Base-by-base conservation (phyloP, 1,139 yeast genomes). In the Candida frijolesensis region DNA sequence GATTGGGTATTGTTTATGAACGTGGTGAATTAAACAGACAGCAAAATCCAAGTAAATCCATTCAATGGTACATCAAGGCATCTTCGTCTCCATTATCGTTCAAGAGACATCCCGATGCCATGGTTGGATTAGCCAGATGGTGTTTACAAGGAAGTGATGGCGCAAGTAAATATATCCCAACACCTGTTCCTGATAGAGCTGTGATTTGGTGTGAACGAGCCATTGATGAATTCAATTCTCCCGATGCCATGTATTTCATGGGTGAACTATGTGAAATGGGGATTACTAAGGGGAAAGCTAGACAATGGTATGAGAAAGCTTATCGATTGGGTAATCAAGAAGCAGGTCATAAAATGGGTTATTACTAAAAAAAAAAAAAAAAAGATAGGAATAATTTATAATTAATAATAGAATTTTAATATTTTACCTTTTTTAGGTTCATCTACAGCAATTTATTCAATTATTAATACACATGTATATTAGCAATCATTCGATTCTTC, bases 101-200 rank as follows among this genome's bases (percentile, higher is more conserved):
- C 56, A 78, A 77, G 50, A 88, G 92, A 43, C 94, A 90, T 61
- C 85, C 95, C 0, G 89, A 89, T 61, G 94, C 96, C 7, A 92
- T 92, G 78, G 74, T 92, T 62, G 96, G 97, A 0, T 75, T 94
- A 51, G 83, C 91, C 54, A 92, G 97, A 44, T 94, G 99, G 98
- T 89, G 87, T 62, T 74, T 94, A 56, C 84, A 89, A 0, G 98
- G 98, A 1, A 83, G 88, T 4, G 79, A 82, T 11, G 89, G 87
- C 0, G 72, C 57, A 25, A 67, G 71, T 50, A 72, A 70, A 54
- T 70, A 72, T 50, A 69, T 90, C 29, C 79, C 95, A 42, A 72
- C 75, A 40, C 86, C 89, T 37, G 83, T 84, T 60, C 94, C 89
- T 48, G 84, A 84, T 44, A 78, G 88, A 65, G 96, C 97, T 0